Base-by-base conservation (phyloP, 176 grass and related monocot species). In the Oryza officinalis region DNA sequence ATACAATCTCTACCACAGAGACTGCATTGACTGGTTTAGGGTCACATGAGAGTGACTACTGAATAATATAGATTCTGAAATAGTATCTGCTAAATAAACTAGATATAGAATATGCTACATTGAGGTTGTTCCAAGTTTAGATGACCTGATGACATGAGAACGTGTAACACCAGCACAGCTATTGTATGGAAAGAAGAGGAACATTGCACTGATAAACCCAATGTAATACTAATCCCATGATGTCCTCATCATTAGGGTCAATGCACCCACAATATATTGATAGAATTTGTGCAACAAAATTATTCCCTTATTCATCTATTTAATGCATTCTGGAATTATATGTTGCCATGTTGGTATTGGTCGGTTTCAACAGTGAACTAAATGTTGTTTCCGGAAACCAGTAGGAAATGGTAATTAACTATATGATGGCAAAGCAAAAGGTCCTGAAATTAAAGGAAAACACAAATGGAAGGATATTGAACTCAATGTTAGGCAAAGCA, bases 1-100 rank as follows among this genome's bases (percentile, higher is more conserved):
- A 76, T 47, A 63, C 33, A 47, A 47, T 47, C 63, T 47, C 70
- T 69, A 69, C 22, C 31, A 10, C 2, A 9, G 27, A 7, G 50
- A 63, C 12, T 87, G 13, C 35, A 75, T 68, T 68, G 78, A 52
- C 35, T 81, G 37, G 49, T 74, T 80, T 75, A 89, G 69, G 22
- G 30, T 28, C 7, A 79, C 37, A 80, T 69, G 63, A 57, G 1
- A 49, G 61, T 74, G 25, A 67, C 22, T 22, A 57, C 57, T 25
- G 57, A 61, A 61, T 45, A 18, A 10, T 45, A 30, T 37, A 79
- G 1, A 8, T 31, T 31, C 66, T 65, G 23, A 83, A 83, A 77
- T 47, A 13, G 5, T 9, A 46, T 11, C 13, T 72, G 22, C 66
- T 73, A 66, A 30, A 73, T 28, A 80, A 79, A 72, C 41, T 65